Percentiles rank a stretch among this genome's conserved stretches.
Evolutionary conservation across 208 protist species (phyloP).

Genomic region (Wallacemonas sp.): DNA sequence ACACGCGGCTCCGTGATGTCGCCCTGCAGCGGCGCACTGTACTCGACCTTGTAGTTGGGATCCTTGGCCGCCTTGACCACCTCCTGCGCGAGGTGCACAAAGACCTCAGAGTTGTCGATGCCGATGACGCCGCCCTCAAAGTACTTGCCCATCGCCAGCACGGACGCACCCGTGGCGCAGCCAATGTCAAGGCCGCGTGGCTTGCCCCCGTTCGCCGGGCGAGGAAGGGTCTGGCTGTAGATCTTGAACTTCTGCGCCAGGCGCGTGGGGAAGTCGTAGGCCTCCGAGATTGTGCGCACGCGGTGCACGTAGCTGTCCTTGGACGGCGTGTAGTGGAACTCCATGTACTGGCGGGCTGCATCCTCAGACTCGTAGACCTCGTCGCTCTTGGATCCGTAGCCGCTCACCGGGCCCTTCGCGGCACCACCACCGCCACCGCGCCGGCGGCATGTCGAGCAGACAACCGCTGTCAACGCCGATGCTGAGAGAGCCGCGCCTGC

Average conservation of each 20-base stretch:
- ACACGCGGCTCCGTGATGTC: constrained; percentile 47
- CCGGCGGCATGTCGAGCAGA: neutral
- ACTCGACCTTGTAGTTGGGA: constrained; percentile 30
- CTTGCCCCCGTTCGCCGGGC: neutral
- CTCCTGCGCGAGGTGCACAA: constrained; percentile 70
- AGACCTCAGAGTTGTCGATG: constrained; percentile 74
- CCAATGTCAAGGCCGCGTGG: constrained; percentile 73
- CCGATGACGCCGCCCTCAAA: constrained; percentile 74
- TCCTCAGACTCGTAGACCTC: constrained; percentile 69
- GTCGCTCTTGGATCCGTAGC: constrained; percentile 30
- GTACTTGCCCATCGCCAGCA: constrained; percentile 80
- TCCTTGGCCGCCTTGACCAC: constrained; percentile 21
- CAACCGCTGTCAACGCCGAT: constrained; percentile 4
- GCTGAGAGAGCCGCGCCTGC: constrained; percentile 8
- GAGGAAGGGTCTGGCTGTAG: constrained; percentile 20
- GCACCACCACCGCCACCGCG: neutral
- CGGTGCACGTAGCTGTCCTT: constrained; percentile 46
- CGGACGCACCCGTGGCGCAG: constrained; percentile 79
- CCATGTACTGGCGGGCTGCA: constrained; percentile 73
- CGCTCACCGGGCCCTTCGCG: neutral
- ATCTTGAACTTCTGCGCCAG: constrained; percentile 59
- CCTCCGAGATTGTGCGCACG: constrained; percentile 39
- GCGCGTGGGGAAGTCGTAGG: constrained; percentile 75
- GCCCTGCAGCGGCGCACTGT: constrained; percentile 62
- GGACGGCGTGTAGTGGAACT: constrained; percentile 82